These are phyloP conservation scores for Cardamine occulta DNA, from an alignment of 345 rosid species.

Conservation along the genomic window DNA sequence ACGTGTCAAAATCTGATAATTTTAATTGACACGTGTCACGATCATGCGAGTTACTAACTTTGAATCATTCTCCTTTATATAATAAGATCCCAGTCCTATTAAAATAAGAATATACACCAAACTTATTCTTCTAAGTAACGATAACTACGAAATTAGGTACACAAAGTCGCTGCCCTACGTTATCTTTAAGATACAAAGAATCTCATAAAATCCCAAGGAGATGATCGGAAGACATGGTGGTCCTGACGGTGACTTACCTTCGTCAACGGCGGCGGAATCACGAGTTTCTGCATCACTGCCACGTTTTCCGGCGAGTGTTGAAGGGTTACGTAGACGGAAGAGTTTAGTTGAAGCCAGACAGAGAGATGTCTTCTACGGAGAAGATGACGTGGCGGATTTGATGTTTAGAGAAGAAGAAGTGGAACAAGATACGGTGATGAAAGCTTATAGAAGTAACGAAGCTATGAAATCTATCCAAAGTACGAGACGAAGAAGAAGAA, in stretches of 20 bases:
- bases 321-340: conserved; percentile 16
- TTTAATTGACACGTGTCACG: no score
- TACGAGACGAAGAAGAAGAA: neutral
- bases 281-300: conserved; percentile 6
- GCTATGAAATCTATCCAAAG: conserved; percentile 33
- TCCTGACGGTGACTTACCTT: neutral
- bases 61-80: no score
- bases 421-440: conserved; percentile 38
- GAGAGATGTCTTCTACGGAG: conserved; percentile 33
- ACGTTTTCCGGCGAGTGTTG: conserved; percentile 18
- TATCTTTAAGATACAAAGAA: neutral
- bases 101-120: neutral
- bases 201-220: neutral
- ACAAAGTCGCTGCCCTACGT: conserved; percentile 22
- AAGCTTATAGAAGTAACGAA: conserved; percentile 40
- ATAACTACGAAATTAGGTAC: conserved; percentile 29
- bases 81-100: neutral
- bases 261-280: conserved; percentile 10
- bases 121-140: conserved; percentile 26
- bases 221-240: conserved; percentile 19
- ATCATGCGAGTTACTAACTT: no score
- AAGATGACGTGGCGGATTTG: conserved; percentile 32
- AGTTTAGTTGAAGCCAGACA: neutral
- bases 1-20: no score
- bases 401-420: conserved; percentile 37